A percentile compares a stretch with the other conserved stretches of the same genome.
Conservation (phyloP, 805 yeast genomes). For the Yamadazyma akitaensis region DNA sequence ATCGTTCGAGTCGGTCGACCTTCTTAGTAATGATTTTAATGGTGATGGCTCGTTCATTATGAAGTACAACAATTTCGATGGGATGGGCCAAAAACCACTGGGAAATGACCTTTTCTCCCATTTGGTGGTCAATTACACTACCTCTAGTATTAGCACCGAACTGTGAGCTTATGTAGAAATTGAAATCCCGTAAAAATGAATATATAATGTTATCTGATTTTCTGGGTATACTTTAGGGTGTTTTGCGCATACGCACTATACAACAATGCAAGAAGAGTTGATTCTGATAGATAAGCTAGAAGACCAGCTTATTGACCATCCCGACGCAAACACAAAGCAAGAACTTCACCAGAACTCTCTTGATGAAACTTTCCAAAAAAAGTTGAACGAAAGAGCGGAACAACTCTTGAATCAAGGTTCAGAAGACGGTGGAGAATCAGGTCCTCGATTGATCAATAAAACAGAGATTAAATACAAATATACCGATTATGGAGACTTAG, state of each 20-base stretch:
- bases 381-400: conserved; percentile 41
- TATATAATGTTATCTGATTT: too few relatives aligned
- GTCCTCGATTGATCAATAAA: conserved; percentile 25
- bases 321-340: conserved; percentile 30
- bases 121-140: background rate
- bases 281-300: conserved; percentile 45
- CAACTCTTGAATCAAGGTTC: conserved; percentile 23
- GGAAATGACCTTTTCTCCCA: background rate
- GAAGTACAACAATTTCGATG: background rate
- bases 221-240: too few relatives aligned
- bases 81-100: background rate
- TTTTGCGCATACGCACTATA: background rate
- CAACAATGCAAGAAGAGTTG: conserved; percentile 23
- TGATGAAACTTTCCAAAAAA: conserved; percentile 42
- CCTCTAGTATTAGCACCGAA: background rate
- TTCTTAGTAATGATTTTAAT: background rate
- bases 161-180: too few relatives aligned
- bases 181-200: too few relatives aligned
- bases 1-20: background rate
- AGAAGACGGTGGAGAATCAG: background rate
- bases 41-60: background rate
- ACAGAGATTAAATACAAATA: conserved; percentile 30
- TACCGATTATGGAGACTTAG: conserved; percentile 24
- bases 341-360: conserved; percentile 28
- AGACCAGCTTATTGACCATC: conserved; percentile 45